Base-by-base conservation (phyloP, 1,284 basidiomycete genomes). In the Ustilago sp. region DNA sequence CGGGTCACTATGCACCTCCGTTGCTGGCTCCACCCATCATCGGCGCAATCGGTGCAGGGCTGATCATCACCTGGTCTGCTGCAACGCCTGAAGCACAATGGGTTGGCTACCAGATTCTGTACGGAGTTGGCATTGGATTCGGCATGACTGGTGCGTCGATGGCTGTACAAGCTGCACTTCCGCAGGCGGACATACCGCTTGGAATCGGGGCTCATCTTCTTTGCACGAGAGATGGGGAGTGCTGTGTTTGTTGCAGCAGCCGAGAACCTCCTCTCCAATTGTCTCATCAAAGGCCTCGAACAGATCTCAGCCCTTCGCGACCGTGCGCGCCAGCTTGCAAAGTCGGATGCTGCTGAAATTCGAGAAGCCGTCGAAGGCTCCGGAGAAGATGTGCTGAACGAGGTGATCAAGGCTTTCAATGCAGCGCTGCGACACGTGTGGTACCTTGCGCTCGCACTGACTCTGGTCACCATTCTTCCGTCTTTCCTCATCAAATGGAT, bases 151-250 rank as follows among this genome's bases (percentile, higher is more conserved):
- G 63, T 11, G 23, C 58, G 13, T 65, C 62, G 47, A 28, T 71
- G n/a, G 63, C 63, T 8, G 68, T 71, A 15, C 68, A 71, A 28
- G 41, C 63, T n/a, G 47, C 52, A n/a, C 55, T 72, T 31, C 63
- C 69, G 4, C 45, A 52, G 6, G 6, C 36, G 4, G 59, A 67
- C 23, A 55, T 62, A 13, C 59, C 63, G 23, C 51, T 72, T 2
- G 69, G 43, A 2, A 63, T 72, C n/a, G 69, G 38, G 13, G 64
- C 63, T 28, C 2, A 9, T 67, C 34, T 67, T 63, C 59, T 72
- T 72, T 51, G 59, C 59, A 19, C 63, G 64, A 19, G 63, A 66
- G 54, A 62, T 72, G 63, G 69, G 69, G 11, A 56, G 59, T n/a
- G 64, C 64, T 12, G 39, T 72, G 2, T 72, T 66, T 28, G 55